Evolutionary conservation across 2,329 filamentous ascomycete species (phyloP).

Genomic region (Leptographium wingfieldii): DNA sequence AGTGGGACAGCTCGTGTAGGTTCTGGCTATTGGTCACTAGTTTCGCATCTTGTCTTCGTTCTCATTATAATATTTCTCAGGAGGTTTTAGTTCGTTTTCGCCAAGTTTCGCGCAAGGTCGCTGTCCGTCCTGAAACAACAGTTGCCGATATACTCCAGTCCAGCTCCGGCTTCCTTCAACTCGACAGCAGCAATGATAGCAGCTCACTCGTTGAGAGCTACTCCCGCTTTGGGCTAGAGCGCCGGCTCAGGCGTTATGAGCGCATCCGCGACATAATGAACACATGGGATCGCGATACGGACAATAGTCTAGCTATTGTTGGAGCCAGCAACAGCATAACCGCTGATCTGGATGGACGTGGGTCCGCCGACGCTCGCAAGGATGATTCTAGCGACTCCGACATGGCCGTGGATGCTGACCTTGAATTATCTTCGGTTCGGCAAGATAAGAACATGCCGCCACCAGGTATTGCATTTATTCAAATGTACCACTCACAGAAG

Average conservation of each 20-base stretch:
- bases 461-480: slow-evolving; percentile 46
- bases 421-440: slow-evolving; percentile 54
- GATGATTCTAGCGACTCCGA: neutral
- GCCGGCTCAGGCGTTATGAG: slow-evolving; percentile 76
- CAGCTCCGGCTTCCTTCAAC: slow-evolving; percentile 48
- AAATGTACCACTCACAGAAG: slow-evolving; percentile 69
- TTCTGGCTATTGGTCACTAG: neutral
- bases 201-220: slow-evolving; percentile 72
- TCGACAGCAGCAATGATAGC: slow-evolving; percentile 47
- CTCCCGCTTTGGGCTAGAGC: slow-evolving; percentile 61
- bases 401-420: slow-evolving; percentile 30
- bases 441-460: slow-evolving; percentile 42
- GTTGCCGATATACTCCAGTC: slow-evolving; percentile 59
- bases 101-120: slow-evolving; percentile 55
- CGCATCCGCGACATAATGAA: slow-evolving; percentile 78
- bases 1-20: neutral
- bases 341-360: neutral
- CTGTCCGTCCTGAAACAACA: slow-evolving; percentile 62
- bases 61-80: neutral
- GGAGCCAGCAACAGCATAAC: slow-evolving; percentile 26
- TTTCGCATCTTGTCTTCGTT: slow-evolving; percentile 13
- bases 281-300: slow-evolving; percentile 75
- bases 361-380: neutral
- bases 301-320: slow-evolving; percentile 59
- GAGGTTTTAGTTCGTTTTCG: slow-evolving; percentile 50